Evolutionary conservation across 371 early-diverging fungal species (phyloP).

Genomic region (Haplosporangium sp.): DNA sequence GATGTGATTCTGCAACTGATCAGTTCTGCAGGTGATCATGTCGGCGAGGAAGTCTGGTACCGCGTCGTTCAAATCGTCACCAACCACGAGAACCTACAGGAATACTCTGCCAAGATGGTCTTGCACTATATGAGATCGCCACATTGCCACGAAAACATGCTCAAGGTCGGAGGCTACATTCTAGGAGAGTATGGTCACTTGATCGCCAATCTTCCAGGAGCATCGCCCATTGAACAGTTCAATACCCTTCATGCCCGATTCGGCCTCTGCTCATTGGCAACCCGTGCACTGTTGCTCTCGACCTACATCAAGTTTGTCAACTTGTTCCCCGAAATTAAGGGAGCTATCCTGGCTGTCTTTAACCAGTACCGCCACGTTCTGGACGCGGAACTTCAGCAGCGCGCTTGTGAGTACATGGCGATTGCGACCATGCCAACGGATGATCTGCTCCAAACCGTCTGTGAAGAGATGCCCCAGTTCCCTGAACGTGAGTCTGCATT

Average conservation of each 20-base stretch:
- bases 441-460: slow-evolving; percentile 90
- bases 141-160: slow-evolving; percentile 91
- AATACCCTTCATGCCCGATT: slow-evolving; percentile 92
- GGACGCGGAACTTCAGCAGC: slow-evolving; percentile 95
- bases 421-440: slow-evolving; percentile 85
- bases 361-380: slow-evolving; percentile 87
- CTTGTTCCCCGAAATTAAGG: slow-evolving; percentile 96
- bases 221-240: slow-evolving; percentile 93
- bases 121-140: slow-evolving; percentile 84
- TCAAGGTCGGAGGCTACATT: slow-evolving; percentile 95
- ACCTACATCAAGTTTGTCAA: slow-evolving; percentile 95
- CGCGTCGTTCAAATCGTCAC: slow-evolving; percentile 96
- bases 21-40: slow-evolving; percentile 94
- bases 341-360: slow-evolving; percentile 85
- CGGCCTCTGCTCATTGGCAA: slow-evolving; percentile 78
- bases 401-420: slow-evolving; percentile 95
- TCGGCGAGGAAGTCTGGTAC: slow-evolving; percentile 97
- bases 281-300: slow-evolving; percentile 88
- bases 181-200: slow-evolving; percentile 97
- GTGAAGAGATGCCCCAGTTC: slow-evolving; percentile 98
- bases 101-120: slow-evolving; percentile 91
- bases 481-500: slow-evolving; percentile 94
- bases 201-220: slow-evolving; percentile 87
- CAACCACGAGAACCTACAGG: slow-evolving; percentile 92
- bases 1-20: slow-evolving; percentile 96